Evolutionary conservation across 2,329 filamentous ascomycete genomes (phyloP).

Genomic region (Penicillium sp.): DNA sequence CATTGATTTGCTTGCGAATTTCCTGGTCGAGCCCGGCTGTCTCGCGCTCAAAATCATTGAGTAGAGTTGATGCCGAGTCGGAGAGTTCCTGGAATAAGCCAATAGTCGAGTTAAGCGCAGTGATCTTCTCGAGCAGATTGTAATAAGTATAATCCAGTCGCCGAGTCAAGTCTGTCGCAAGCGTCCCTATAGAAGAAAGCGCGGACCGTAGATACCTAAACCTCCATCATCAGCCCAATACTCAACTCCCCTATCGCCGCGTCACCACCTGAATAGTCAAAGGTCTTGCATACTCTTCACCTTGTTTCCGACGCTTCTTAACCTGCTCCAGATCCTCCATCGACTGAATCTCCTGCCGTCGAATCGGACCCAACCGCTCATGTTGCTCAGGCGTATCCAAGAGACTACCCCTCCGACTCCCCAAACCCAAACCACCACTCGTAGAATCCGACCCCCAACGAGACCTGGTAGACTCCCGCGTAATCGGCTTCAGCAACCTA

Average conservation of each 20-base stretch:
- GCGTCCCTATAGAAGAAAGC: constrained; percentile 44
- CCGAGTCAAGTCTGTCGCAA: constrained; percentile 52
- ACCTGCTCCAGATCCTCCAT: constrained; percentile 45
- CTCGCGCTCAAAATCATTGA: constrained; percentile 48
- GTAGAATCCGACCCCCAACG: constrained; percentile 45
- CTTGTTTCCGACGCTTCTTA: constrained; percentile 73
- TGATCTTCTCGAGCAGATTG: constrained; percentile 53
- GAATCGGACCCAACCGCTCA: constrained; percentile 37
- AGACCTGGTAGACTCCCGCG: constrained; percentile 40
- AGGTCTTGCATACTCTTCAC: constrained; percentile 66
- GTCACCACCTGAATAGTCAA: neutral
- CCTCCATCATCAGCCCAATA: constrained; percentile 8
- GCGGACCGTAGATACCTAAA: constrained; percentile 42
- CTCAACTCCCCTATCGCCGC: neutral
- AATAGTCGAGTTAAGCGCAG: constrained; percentile 49
- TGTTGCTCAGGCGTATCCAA: constrained; percentile 36
- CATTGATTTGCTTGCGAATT: constrained; percentile 44
- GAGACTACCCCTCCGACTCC: constrained; percentile 40
- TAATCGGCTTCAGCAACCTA: constrained; percentile 39
- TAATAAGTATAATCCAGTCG: constrained; percentile 57
- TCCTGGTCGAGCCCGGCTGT: constrained; percentile 45
- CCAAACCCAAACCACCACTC: constrained; percentile 27
- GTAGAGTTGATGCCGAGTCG: constrained; percentile 43
- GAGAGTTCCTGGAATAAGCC: constrained; percentile 49
- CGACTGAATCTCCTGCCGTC: constrained; percentile 39